Evolutionary conservation across 179 eudicot genomes (phyloP).

Genomic region (Beta lomatogona): DNA sequence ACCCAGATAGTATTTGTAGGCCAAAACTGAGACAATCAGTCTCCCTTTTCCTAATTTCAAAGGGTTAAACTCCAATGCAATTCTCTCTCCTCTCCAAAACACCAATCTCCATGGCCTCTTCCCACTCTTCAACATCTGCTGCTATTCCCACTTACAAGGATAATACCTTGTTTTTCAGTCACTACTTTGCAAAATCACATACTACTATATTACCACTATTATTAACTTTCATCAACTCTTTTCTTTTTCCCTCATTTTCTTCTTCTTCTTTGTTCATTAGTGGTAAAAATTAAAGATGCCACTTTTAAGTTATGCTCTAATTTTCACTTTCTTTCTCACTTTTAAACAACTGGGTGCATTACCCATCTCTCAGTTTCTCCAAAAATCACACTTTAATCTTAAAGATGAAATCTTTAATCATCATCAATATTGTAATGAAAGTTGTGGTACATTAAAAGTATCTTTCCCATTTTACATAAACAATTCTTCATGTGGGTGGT

Average conservation of each 20-base stretch:
- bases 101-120: constrained; percentile 28
- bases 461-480: constrained; percentile 45
- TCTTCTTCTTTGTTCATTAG: constrained; percentile 8
- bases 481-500: constrained; percentile 37
- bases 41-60: constrained; percentile 43
- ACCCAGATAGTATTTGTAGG: constrained; percentile 35
- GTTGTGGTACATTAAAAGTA: constrained; percentile 40
- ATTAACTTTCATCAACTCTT: neutral
- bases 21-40: constrained; percentile 40
- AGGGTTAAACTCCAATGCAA: constrained; percentile 38
- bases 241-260: neutral
- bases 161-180: constrained; percentile 16
- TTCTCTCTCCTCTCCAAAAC: constrained; percentile 10
- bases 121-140: constrained; percentile 8
- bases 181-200: neutral
- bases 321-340: constrained; percentile 24
- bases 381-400: constrained; percentile 11
- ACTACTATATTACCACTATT: neutral
- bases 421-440: constrained; percentile 40
- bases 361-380: constrained; percentile 24
- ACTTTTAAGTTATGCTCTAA: constrained; percentile 11
- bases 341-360: constrained; percentile 21
- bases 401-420: constrained; percentile 25
- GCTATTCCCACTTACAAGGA: neutral
- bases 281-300: constrained; percentile 27